phyloP scores from a whole-genome alignment of 179 eudicot genomes.

The Spergularia azorica region DNA sequence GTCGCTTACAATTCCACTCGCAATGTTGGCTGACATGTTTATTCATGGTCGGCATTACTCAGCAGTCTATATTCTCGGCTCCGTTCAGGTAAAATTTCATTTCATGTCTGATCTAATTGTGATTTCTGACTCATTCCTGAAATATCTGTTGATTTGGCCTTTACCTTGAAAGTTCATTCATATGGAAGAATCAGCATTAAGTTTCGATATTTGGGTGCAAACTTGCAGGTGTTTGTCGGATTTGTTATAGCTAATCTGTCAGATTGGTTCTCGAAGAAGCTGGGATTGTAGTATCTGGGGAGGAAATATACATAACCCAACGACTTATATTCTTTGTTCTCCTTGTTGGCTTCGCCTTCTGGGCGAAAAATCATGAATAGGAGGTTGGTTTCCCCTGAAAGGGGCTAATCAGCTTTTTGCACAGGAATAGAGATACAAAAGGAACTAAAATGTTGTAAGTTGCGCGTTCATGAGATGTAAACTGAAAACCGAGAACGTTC shows the following conservation, averaged over 20 bases:
- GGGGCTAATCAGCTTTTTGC: constrained; percentile 24
- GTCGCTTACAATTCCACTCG: constrained; percentile 98
- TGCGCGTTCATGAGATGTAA: constrained; percentile 11
- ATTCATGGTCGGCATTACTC: constrained; percentile 97
- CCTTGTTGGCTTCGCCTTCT: not conserved
- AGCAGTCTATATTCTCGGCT: constrained; percentile 85
- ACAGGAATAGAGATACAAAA: constrained; percentile 28
- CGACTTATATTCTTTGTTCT: constrained; percentile 3
- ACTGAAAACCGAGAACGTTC: not conserved
- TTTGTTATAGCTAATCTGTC: constrained; percentile 94
- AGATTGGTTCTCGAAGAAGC: constrained; percentile 54
- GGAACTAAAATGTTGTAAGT: constrained; percentile 15
- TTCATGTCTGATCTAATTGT: not conserved
- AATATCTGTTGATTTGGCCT: too few species aligned
- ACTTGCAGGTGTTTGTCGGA: constrained; percentile 84
- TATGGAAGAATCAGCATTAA: not conserved
- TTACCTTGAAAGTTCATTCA: constrained; percentile 8
- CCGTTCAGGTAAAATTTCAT: constrained; percentile 62
- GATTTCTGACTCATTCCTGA: not conserved
- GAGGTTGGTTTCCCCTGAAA: constrained; percentile 21
- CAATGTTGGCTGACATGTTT: constrained; percentile 97
- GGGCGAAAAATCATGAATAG: constrained; percentile 21
- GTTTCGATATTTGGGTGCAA: not conserved
- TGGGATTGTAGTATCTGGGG: constrained; percentile 69
- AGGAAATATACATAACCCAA: not conserved